These are phyloP conservation scores for Acanthamoeba lenticulata DNA, from an alignment of 208 protist genomes.

Conservation along the genomic window DNA sequence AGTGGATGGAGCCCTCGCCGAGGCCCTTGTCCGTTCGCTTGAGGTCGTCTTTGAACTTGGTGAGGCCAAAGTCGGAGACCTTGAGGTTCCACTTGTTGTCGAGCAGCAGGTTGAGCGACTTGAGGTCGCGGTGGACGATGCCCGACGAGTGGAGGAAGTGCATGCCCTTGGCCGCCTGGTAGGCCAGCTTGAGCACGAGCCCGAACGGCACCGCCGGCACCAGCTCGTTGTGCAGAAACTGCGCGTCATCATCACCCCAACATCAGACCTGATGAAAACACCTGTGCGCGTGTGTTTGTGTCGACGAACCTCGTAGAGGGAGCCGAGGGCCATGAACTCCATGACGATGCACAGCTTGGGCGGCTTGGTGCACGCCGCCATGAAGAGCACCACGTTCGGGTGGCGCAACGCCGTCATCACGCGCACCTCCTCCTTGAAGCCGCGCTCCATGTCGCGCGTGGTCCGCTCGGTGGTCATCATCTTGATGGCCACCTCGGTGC, in stretches of 20 bases:
- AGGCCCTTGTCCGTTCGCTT: neutral
- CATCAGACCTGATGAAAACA: too few species aligned
- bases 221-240: constrained; percentile 43
- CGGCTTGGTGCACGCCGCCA: too few species aligned
- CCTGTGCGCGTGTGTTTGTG: neutral
- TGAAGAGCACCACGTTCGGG: too few species aligned
- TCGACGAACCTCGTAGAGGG: neutral
- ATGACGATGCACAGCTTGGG: too few species aligned
- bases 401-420: too few species aligned
- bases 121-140: constrained; percentile 22
- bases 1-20: constrained; percentile 5
- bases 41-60: constrained; percentile 44
- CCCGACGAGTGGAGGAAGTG: constrained; percentile 25
- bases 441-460: neutral
- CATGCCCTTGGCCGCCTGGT: constrained; percentile 53
- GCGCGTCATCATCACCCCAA: neutral
- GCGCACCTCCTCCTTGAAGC: constrained; percentile 52
- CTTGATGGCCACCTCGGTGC: constrained; percentile 60
- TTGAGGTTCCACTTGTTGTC: constrained; percentile 59
- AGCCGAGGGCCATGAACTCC: too few species aligned
- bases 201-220: constrained; percentile 27
- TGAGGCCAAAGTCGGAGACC: constrained; percentile 61
- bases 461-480: neutral
- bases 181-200: neutral
- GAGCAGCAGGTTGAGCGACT: constrained; percentile 45